Evolutionary conservation across 352 stramenopile species (phyloP), one percentile per base, ranked within the genome.

Genomic region (Globisporangium solare): DNA sequence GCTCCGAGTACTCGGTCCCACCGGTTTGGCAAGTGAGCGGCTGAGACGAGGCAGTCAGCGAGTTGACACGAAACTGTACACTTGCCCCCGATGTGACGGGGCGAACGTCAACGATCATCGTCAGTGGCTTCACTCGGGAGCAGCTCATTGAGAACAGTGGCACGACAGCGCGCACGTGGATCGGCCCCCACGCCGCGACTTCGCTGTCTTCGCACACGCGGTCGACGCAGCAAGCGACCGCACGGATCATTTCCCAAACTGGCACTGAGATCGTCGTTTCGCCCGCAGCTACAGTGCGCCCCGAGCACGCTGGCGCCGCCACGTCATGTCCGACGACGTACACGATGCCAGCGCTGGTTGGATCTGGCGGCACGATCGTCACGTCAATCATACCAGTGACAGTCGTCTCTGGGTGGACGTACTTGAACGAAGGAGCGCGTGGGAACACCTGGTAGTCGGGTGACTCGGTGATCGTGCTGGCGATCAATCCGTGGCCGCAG

Each of bases 171-270:
- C 68, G 58, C 0, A 78, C 71, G 11, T 48, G 31, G 11, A 80
- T 40, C 5, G 71, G 68, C 0, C 71, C 71, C 71, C 68, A 76
- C 0, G 57, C 57, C 31, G 22, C 51, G 11, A 71, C 13, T 4
- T 53, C 47, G 18, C 71, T 76, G 47, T 67, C 54, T 5, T 57
- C 63, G 21, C 71, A 79, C 0, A 54, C 42, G 6, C 69, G 54
- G 15, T 64, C 59, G 5, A 76, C 42, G 40, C 80, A 90, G 54
- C 80, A 90, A 17, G 71, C 59, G 1, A 86, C 67, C 0, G 77
- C 75, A 42, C 48, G 62, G 13, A 90, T 58, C 5, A 79, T 57
- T 31, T 87, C 71, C 17, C 61, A 75, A 15, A 81, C 74, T n/a
- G 63, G 67, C 27, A 61, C 70, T 15, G 24, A 42, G 22, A 68